Evolutionary conservation across 1,284 basidiomycete species (phyloP).

Genomic region (Ganoderma sp.): DNA sequence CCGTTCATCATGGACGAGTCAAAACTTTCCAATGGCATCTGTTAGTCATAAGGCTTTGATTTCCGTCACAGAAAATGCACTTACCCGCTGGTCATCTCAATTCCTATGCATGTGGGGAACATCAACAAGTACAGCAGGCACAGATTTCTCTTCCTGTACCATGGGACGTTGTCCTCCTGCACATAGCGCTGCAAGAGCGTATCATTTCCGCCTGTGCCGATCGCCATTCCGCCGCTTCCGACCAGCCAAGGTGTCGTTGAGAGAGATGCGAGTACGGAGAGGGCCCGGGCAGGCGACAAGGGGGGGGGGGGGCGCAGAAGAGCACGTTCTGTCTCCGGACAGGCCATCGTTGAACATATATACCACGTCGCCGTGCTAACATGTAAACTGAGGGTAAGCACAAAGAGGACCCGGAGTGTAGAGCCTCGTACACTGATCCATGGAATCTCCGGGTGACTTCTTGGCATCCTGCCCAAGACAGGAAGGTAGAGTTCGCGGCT

Average conservation of each 20-base stretch:
- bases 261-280: slow-evolving; percentile 1
- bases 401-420: background rate
- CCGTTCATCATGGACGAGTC: slow-evolving; percentile 67
- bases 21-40: slow-evolving; percentile 43
- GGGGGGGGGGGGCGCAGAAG: background rate
- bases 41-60: background rate
- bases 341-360: background rate
- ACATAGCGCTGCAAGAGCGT: slow-evolving; percentile 51
- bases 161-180: slow-evolving; percentile 54
- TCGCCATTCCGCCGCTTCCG: slow-evolving; percentile 20
- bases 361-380: background rate
- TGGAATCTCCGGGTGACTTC: slow-evolving; percentile 5
- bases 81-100: slow-evolving; percentile 66
- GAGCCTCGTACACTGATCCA: slow-evolving; percentile 12
- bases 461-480: background rate
- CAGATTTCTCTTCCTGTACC: slow-evolving; percentile 62
- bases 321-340: background rate
- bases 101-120: slow-evolving; percentile 63
- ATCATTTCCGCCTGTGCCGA: slow-evolving; percentile 39
- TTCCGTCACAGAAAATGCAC: slow-evolving; percentile 27
- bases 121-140: slow-evolving; percentile 56
- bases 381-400: no score
- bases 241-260: background rate
- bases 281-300: background rate
- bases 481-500: background rate